Base-by-base conservation (phyloP, 306 rosid genomes). In the Castanea mollissima region DNA sequence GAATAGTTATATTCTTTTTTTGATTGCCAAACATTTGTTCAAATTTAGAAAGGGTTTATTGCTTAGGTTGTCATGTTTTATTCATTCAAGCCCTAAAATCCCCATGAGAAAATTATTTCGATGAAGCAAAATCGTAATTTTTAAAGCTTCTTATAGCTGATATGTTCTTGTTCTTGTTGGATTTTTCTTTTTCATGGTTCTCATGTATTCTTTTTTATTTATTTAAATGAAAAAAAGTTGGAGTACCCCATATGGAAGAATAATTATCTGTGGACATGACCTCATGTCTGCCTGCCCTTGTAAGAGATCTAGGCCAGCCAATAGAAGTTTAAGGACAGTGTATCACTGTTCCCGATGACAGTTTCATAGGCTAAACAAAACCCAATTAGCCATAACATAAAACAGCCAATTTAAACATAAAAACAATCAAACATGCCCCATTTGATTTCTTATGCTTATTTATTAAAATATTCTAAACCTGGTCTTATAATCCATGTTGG, bases 11-110 rank as follows among this genome's bases (percentile, higher is more conserved):
- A 65, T 82, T 82, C 82, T 25, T 68, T 74, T 74, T 58, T 78
- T 81, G 69, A 58, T 32, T 15, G 34, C 71, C 20, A 31, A 65
- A 31, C 63, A 20, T 23, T 20, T 65, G 9, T 35, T 67, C 29
- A 6, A 15, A 52, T 5, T 44, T 16, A 13, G 5, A 12, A 49
- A 2, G 74, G 32, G 38, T 71, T 21, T 44, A 21, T 6, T 71
- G 55, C 75, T 23, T 67, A 19, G n/a, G 38, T 34, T 34, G 71
- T 14, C 31, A 18, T 31, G 3, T 8, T 52, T 12, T 49, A 12
- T 3, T 73, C 58, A 4, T 16, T 72, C 59, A 80, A 80, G 79
- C 89, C 87, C 91, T 87, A 85, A 34, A 79, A 74, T 74, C 70
- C 74, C 63, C 49, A 56, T 25, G 49, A 59, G 69, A 78, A 82